Evolutionary conservation across 345 rosid genomes (phyloP), one percentile per base, ranked within the genome.

Genomic region (Eucalyptus rudis): DNA sequence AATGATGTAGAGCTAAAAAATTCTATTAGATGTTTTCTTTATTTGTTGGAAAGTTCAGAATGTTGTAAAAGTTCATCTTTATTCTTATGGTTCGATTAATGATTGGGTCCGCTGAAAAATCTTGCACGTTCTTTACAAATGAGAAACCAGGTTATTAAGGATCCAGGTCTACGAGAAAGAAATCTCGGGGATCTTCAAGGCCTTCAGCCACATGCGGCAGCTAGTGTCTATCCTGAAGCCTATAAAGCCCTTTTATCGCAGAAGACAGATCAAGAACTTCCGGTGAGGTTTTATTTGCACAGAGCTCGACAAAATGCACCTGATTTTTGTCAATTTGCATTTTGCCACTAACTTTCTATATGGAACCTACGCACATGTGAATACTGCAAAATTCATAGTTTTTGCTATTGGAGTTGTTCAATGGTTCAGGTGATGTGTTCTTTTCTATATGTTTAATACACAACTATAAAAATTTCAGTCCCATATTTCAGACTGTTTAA

Each of bases 191-290:
- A 56, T 56, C 62, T 56, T 56, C 62, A 56, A 56, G 62, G 62
- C 13, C 29, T 56, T 56, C 62, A 56, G 1, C 62, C 62, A 56
- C 62, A 56, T 56, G 62, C 62, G 11, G 62, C 62, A 56, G 62
- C 62, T 56, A 24, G 62, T 2, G 62, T 24, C 62, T 87, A 88
- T 51, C 93, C 97, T 8, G 88, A 91, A 87, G 96, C 98, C 87
- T 93, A 95, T 91, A 88, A 94, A 89, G 96, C 98, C 89, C 91
- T 95, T 89, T 84, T 91, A 64, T 95, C 96, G 85, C 91, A 90
- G 89, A 92, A 92, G 88, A 92, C 94, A 10, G 92, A 92, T 90
- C 94, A 93, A 93, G 95, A 95, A 71, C 94, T 97, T 79, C 99
- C 99, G 33, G 99, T 97, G 93, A 89, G 95, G 92, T 49, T n/a